Evolutionary conservation across 2,329 filamentous ascomycete genomes (phyloP).

Genomic region (Aspergillus luchuensis): DNA sequence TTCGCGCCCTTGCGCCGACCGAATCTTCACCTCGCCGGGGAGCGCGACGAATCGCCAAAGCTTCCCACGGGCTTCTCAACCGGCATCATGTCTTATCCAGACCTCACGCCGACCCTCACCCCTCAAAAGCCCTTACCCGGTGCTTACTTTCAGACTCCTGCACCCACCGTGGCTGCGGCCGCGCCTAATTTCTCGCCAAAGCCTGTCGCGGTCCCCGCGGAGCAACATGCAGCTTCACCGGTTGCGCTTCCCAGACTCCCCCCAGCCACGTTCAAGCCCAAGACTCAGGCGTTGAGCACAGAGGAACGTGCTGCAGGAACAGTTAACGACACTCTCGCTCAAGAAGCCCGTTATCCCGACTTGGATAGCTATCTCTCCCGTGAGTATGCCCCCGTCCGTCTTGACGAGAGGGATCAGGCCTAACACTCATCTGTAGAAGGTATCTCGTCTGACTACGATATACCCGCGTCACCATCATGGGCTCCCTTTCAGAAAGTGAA

Average conservation of each 20-base stretch:
- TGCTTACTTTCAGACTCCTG: conserved; percentile 45
- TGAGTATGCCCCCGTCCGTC: conserved; percentile 53
- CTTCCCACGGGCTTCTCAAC: conserved; percentile 16
- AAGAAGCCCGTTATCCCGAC: conserved; percentile 81
- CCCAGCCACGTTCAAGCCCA: conserved; percentile 44
- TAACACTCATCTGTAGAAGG: conserved; percentile 62
- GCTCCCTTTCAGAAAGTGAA: conserved; percentile 85
- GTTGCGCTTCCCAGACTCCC: conserved; percentile 39
- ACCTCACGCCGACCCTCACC: conserved; percentile 38
- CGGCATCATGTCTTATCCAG: conserved; percentile 46
- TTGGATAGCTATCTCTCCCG: conserved; percentile 86
- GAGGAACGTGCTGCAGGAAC: conserved; percentile 79
- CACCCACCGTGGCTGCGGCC: conserved; percentile 40
- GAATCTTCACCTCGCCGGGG: conserved; percentile 26
- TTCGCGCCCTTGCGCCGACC: conserved; percentile 20
- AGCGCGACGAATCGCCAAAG: conserved; percentile 22
- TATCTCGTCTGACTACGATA: conserved; percentile 87
- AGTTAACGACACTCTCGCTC: conserved; percentile 75
- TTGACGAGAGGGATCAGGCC: conserved; percentile 24
- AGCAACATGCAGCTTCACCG: conserved; percentile 28
- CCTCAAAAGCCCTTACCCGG: conserved; percentile 45
- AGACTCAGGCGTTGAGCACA: conserved; percentile 61
- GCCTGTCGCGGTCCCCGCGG: conserved; percentile 30
- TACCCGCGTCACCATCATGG: conserved; percentile 70
- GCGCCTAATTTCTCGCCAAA: conserved; percentile 38